Percentiles rank a stretch among this genome's conserved stretches.
Conservation (phyloP, 2,329 filamentous ascomycete genomes). For the Exophiala sideris region DNA sequence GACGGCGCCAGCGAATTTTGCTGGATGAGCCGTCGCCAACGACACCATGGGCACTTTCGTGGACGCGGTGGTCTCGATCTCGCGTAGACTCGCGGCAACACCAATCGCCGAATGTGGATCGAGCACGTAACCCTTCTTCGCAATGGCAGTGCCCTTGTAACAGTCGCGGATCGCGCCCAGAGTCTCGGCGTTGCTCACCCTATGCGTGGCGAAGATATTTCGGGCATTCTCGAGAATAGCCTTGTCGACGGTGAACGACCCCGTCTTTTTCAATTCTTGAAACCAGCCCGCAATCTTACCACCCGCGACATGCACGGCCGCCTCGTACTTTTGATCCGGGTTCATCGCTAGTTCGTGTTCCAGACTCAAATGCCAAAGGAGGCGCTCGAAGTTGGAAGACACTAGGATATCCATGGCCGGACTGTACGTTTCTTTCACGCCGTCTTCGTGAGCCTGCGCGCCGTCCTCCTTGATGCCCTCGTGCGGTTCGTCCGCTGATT, state of each 20-base stretch:
- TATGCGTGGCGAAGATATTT: constrained; percentile 75
- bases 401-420: constrained; percentile 98
- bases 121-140: constrained; percentile 68
- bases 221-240: constrained; percentile 70
- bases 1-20: constrained; percentile 87
- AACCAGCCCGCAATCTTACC: constrained; percentile 78
- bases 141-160: constrained; percentile 45
- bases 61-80: constrained; percentile 42
- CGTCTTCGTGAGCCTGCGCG: constrained; percentile 61
- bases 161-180: constrained; percentile 61
- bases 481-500: constrained; percentile 33
- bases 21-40: constrained; percentile 89
- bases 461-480: constrained; percentile 47
- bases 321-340: constrained; percentile 20
- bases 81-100: constrained; percentile 70
- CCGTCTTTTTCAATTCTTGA: constrained; percentile 71
- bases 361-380: constrained; percentile 89
- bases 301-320: constrained; percentile 40
- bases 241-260: constrained; percentile 76
- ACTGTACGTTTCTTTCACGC: constrained; percentile 85
- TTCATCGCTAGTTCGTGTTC: constrained; percentile 51
- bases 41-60: constrained; percentile 49
- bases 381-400: constrained; percentile 91
- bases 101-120: constrained; percentile 93
- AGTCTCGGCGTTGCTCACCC: constrained; percentile 62